phyloP scores from a whole-genome alignment of 1,139 yeast species.

The Kurtzmaniella quercitrusa region DNA sequence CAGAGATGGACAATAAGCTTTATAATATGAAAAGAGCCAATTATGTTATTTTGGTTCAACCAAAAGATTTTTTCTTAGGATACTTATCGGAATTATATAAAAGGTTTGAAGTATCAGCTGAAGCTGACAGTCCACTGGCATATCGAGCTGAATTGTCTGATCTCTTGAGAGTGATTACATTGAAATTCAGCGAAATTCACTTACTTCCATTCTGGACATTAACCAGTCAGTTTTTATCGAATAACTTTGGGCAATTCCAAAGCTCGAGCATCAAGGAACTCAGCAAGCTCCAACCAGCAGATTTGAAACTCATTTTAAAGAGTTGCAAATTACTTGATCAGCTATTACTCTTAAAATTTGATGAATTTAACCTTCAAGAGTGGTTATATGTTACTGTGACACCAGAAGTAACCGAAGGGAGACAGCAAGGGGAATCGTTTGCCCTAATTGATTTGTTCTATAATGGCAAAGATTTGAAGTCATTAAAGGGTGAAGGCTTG shows the following conservation, averaged over 20 bases:
- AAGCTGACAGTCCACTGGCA: slow-evolving; percentile 26
- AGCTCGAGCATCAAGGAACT: slow-evolving; percentile 27
- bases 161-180: slow-evolving; percentile 57
- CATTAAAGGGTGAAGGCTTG: slow-evolving; percentile 30
- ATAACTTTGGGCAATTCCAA: slow-evolving; percentile 43
- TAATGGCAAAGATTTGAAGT: slow-evolving; percentile 34
- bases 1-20: slow-evolving; percentile 52
- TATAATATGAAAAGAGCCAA: slow-evolving; percentile 54
- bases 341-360: slow-evolving; percentile 59
- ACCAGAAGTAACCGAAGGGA: slow-evolving; percentile 55
- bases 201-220: slow-evolving; percentile 69
- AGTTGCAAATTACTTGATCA: slow-evolving; percentile 79
- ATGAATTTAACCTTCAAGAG: slow-evolving; percentile 75
- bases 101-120: slow-evolving; percentile 44
- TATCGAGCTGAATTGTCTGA: slow-evolving; percentile 47
- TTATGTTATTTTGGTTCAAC: slow-evolving; percentile 58
- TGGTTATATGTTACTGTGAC: slow-evolving; percentile 83
- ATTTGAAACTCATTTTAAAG: slow-evolving; percentile 43
- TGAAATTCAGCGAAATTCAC: slow-evolving; percentile 62
- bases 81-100: slow-evolving; percentile 47
- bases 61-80: slow-evolving; percentile 51
- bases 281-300: slow-evolving; percentile 26
- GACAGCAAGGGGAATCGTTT: slow-evolving; percentile 21
- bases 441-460: slow-evolving; percentile 50
- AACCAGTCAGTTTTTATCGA: slow-evolving; percentile 57